Conservation (phyloP, 768 basidiomycete genomes). For the Podaxis rugospora region DNA sequence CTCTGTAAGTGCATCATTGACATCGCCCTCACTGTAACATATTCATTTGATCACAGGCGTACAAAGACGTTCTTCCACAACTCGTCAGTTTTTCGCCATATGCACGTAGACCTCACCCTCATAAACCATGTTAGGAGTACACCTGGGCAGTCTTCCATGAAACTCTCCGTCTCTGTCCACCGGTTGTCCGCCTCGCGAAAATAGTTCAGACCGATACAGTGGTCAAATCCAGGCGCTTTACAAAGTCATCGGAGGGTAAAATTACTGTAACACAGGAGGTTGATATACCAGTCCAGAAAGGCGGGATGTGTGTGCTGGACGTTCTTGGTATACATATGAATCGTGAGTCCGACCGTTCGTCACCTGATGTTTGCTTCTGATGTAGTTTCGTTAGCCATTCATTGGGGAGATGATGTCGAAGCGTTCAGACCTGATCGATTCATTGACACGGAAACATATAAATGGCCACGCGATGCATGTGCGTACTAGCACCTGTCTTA, state of each 20-base stretch:
- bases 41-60: neutral
- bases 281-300: slow-evolving; percentile 31
- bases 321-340: slow-evolving; percentile 40
- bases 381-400: slow-evolving; percentile 27
- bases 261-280: slow-evolving; percentile 24
- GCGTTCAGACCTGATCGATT: slow-evolving; percentile 48
- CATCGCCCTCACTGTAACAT: neutral
- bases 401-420: slow-evolving; percentile 42
- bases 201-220: slow-evolving; percentile 28
- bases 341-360: slow-evolving; percentile 25
- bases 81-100: neutral
- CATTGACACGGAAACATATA: slow-evolving; percentile 43
- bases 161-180: slow-evolving; percentile 39
- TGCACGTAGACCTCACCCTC: neutral
- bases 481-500: slow-evolving; percentile 12
- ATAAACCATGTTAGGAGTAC: slow-evolving; percentile 29
- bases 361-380: neutral
- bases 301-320: slow-evolving; percentile 36
- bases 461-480: slow-evolving; percentile 52
- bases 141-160: slow-evolving; percentile 40
- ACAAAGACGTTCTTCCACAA: slow-evolving; percentile 5
- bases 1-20: slow-evolving; percentile 21
- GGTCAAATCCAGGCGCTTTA: slow-evolving; percentile 30
- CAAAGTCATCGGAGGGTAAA: slow-evolving; percentile 19
- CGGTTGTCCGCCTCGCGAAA: slow-evolving; percentile 32